Evolutionary conservation across 768 basidiomycete species (phyloP), one percentile per base, ranked within the genome.

Genomic region (Dendrothele bispora): DNA sequence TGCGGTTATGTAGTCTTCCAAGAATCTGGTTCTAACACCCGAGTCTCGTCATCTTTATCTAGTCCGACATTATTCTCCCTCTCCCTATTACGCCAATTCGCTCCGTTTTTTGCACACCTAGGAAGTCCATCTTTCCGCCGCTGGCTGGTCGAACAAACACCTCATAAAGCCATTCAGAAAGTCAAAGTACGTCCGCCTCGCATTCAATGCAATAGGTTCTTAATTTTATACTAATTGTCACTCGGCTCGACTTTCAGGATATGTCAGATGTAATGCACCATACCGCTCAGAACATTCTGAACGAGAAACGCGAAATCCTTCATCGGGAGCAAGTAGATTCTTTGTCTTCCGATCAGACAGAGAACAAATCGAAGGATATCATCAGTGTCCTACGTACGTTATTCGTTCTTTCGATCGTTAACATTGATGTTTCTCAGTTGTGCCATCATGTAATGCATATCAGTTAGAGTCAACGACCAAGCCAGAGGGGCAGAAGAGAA

Each of bases 221-320:
- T 39, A 20, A 11, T 39, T 39, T 39, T 10, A 39, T 39, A 39
- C 18, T 8, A 12, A 39, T 39, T 11, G n/a, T n/a, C n/a, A 10
- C 18, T 20, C 18, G 37, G 18, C 30, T 32, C 10, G 17, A 12
- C 15, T 40, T 41, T 25, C 28, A 47, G 49, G 52, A 62, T 5
- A 77, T 78, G 55, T 69, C 74, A n/a, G 78, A 79, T 53, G 61
- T 72, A 7, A 73, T 80, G 72, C 62, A 78, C 40, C 52, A 66
- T 30, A 70, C 70, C 3, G 74, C 76, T 2, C 50, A 56, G 18
- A 56, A 57, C 3, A 76, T 80, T 38, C 58, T 79, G 40, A 56
- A 64, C 38, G 56, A 65, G 44, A 75, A 75, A 55, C 64, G 69
- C 44, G 49, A 45, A 26, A 65, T 39, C 35, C 55, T 64, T 32